phyloP scores from a whole-genome alignment of 23 red algal genomes.

The Gracilaria gracilis region DNA sequence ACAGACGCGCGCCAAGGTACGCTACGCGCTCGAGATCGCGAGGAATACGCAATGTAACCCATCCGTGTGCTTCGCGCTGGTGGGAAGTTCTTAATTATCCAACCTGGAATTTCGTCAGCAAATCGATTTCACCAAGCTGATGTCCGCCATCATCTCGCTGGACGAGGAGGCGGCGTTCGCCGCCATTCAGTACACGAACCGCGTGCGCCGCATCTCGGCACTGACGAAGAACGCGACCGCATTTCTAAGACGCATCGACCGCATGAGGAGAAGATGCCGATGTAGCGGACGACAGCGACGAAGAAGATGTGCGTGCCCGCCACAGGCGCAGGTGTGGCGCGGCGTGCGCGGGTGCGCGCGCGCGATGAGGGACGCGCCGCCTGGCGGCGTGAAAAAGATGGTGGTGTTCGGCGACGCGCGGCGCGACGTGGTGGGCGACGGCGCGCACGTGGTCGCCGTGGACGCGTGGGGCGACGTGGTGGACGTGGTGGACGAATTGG shows the following conservation, averaged over 20 bases:
- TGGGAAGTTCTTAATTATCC: not conserved
- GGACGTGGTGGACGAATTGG: not conserved
- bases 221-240: not conserved
- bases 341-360: not conserved
- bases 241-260: not conserved
- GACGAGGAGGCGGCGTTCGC: not conserved
- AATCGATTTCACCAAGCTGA: not conserved
- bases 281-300: not conserved
- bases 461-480: not conserved
- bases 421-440: not conserved
- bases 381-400: not conserved
- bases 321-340: not conserved
- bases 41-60: not conserved
- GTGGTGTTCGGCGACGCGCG: constrained; percentile 26
- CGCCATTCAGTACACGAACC: not conserved
- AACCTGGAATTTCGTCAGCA: not conserved
- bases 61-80: constrained; percentile 17
- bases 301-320: not conserved
- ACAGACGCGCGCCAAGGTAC: constrained; percentile 1
- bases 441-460: not conserved
- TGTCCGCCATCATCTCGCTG: constrained; percentile 14
- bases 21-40: not conserved
- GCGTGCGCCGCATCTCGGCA: not conserved
- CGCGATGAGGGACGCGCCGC: not conserved
- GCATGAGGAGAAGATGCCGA: not conserved